Base-by-base conservation (phyloP, 495 filamentous ascomycete species). In the Thermothielavioides terrestris region DNA sequence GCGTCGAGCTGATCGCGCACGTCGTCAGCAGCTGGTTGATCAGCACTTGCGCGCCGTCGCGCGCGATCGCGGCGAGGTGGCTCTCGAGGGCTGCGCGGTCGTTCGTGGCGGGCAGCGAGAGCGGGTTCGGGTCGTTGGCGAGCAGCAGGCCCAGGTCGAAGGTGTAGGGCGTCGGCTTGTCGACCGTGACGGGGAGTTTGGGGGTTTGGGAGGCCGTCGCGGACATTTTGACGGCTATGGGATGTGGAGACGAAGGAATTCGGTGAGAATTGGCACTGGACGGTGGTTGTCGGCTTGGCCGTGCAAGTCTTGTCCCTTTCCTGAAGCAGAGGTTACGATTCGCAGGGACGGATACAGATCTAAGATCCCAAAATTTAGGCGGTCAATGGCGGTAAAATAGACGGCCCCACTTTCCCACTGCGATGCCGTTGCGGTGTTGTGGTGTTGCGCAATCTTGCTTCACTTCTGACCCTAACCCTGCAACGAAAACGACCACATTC, bases 61-160 rank as follows among this genome's bases (percentile, higher is more conserved):
- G 84, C 28, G 91, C 90, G 21, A 77, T 79, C 22, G 76, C 65
- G 45, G 80, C 72, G 39, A 97, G 81, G 47, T 68, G 66, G 9
- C 62, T 52, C 57, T 88, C 81, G 43, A 73, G 64, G 6, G 61
- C 63, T 25, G 70, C 55, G 14, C 53, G 60, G 56, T 76, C 71
- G 53, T 77, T 46, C 11, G 47, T 34, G 35, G 22, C 59, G 20
- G 53, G 61, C 54, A 80, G 46, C 15, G 49, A 31, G 36, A 95
- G 72, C 0, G 90, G 88, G 72, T 91, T 92, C 1, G 86, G 77
- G 72, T 95, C 89, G 59, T 79, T 78, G 65, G 77, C 81, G 59
- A 89, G 76, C 49, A 96, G 81, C 62, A 91, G 79, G 54, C 88
- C 89, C 11, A 95, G 81, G 69, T 95, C 89, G 75, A 94, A 95